Conservation (phyloP, 2,329 filamentous ascomycete genomes). For the Penicillium paneum region DNA sequence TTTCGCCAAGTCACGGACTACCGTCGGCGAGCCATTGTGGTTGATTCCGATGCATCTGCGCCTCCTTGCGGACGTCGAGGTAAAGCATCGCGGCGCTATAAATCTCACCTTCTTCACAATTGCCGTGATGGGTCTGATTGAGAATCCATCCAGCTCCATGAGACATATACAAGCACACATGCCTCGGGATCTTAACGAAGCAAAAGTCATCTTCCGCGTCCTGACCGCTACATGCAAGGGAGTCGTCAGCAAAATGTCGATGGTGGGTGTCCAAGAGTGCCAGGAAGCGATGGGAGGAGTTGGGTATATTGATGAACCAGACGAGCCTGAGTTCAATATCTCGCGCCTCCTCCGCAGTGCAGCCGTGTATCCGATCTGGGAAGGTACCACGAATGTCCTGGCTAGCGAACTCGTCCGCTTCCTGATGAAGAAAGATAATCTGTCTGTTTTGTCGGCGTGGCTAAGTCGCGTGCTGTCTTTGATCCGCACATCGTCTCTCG, state of each 20-base stretch:
- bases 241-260: conserved; percentile 29
- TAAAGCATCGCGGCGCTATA: conserved; percentile 37
- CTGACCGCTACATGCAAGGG: conserved; percentile 37
- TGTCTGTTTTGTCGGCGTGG: conserved; percentile 3
- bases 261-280: conserved; percentile 28
- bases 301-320: conserved; percentile 30
- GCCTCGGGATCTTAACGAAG: neutral
- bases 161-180: neutral
- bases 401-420: conserved; percentile 50
- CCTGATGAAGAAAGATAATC: conserved; percentile 13
- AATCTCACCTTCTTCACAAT: conserved; percentile 38
- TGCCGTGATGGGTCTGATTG: conserved; percentile 34
- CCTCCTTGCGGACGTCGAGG: conserved; percentile 35
- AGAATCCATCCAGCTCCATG: conserved; percentile 18
- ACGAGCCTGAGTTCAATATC: conserved; percentile 61
- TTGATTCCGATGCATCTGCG: conserved; percentile 41
- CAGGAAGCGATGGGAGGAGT: conserved; percentile 33
- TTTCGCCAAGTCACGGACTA: conserved; percentile 38
- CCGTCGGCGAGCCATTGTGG: conserved; percentile 34
- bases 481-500: neutral
- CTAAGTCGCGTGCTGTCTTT: neutral
- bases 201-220: conserved; percentile 23
- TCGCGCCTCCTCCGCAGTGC: conserved; percentile 63
- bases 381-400: conserved; percentile 68
- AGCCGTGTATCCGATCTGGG: conserved; percentile 55